These are phyloP conservation scores for Ostreobium quekettii DNA, from an alignment of 139 green algal species.

Conservation along the genomic window DNA sequence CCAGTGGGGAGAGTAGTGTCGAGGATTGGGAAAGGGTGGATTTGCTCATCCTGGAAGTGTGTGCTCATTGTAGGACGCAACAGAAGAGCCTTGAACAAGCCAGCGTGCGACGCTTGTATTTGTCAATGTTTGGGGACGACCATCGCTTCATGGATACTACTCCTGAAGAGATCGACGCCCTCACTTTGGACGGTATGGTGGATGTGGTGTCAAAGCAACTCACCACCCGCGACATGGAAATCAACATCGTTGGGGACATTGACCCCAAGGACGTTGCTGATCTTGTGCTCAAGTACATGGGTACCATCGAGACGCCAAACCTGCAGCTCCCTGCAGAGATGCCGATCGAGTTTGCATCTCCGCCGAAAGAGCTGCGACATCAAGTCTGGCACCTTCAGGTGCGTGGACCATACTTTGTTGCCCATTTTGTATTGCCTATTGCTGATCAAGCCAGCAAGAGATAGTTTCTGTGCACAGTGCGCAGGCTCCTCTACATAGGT, in stretches of 20 bases:
- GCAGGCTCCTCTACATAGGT: too few relatives aligned
- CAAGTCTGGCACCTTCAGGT: conserved; percentile 17
- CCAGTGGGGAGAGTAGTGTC: too few relatives aligned
- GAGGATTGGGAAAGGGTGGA: too few relatives aligned
- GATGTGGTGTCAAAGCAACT: conserved; percentile 5
- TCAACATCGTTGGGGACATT: conserved; percentile 91
- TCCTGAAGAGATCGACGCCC: conserved; percentile 70
- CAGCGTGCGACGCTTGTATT: conserved; percentile 69
- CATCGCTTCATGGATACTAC: conserved; percentile 71
- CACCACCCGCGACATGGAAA: conserved; percentile 34
- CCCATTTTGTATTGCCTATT: too few relatives aligned
- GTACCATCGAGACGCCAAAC: conserved; percentile 33
- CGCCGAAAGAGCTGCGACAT: background rate
- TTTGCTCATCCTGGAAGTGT: too few relatives aligned
- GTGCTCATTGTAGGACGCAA: background rate
- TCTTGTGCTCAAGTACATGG: conserved; percentile 59
- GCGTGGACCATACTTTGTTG: too few relatives aligned
- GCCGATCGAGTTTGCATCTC: background rate
- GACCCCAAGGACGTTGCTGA: conserved; percentile 64
- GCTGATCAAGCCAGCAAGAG: too few relatives aligned
- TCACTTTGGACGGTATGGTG: conserved; percentile 60
- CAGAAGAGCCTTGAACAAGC: conserved; percentile 81
- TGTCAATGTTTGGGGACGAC: conserved; percentile 74
- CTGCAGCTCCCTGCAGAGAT: conserved; percentile 9
- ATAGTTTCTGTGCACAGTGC: too few relatives aligned